Evolutionary conservation across 805 yeast genomes (phyloP).

Genomic region (Candida dendrica): DNA sequence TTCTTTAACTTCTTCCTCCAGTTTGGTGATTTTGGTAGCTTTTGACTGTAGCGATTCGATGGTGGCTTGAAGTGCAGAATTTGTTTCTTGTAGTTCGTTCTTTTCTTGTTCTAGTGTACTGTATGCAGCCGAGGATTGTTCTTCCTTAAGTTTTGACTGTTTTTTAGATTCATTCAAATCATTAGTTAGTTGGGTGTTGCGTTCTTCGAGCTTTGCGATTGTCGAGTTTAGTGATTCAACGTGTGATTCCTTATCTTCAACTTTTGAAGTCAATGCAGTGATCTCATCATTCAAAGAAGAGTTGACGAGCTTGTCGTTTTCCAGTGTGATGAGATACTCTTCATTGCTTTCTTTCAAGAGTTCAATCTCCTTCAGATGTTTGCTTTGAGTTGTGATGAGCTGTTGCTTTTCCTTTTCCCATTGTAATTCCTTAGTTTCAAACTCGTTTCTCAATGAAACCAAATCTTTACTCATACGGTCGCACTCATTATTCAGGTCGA

Average conservation of each 20-base stretch:
- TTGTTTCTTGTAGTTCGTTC: constrained; percentile 17
- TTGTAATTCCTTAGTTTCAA: constrained; percentile 8
- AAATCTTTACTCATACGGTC: constrained; percentile 38
- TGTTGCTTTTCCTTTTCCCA: constrained; percentile 10
- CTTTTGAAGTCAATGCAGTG: constrained; percentile 23
- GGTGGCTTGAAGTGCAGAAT: constrained; percentile 19
- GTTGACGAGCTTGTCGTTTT: constrained; percentile 26
- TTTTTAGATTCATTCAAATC: constrained; percentile 1
- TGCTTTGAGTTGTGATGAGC: constrained; percentile 7
- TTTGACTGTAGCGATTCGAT: constrained; percentile 15
- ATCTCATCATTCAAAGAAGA: constrained; percentile 32
- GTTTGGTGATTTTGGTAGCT: constrained; percentile 23
- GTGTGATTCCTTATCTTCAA: constrained; percentile 3
- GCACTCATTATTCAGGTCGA: constrained; percentile 45
- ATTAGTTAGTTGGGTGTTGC: constrained; percentile 1
- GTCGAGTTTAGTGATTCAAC: constrained; percentile 2
- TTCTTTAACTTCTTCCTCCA: constrained; percentile 51
- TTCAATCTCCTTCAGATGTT: constrained; percentile 34
- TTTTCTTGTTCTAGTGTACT: constrained; percentile 18
- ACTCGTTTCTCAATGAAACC: constrained; percentile 29
- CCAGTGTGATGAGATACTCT: constrained; percentile 23
- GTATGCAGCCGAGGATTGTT: not conserved
- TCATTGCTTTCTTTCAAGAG: constrained; percentile 33
- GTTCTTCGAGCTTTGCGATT: constrained; percentile 3
- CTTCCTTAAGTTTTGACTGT: constrained; percentile 1